phyloP scores from a whole-genome alignment of 495 filamentous ascomycete genomes.

The Xanthoparmelia taractica region DNA sequence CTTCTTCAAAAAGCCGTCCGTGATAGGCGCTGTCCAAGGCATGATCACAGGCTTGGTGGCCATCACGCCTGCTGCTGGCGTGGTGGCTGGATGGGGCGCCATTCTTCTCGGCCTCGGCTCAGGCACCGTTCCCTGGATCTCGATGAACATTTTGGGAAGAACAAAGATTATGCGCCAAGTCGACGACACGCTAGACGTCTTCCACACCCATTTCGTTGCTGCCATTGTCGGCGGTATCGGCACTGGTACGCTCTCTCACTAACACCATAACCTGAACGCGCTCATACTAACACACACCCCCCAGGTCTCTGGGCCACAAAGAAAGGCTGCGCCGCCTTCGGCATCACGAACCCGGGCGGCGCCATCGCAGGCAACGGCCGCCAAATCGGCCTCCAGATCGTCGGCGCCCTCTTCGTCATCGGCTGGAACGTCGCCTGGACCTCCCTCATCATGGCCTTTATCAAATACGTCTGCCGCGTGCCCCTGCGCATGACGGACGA shows the following conservation, averaged over 20 bases:
- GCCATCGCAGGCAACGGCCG: constrained; percentile 46
- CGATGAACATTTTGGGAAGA: constrained; percentile 46
- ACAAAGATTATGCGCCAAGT: constrained; percentile 39
- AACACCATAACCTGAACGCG: neutral
- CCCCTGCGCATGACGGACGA: constrained; percentile 43
- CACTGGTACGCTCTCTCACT: constrained; percentile 30
- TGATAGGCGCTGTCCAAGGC: constrained; percentile 46
- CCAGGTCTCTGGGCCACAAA: constrained; percentile 41
- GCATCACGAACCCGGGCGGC: constrained; percentile 42
- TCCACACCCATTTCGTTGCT: constrained; percentile 49
- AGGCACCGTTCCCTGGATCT: constrained; percentile 46
- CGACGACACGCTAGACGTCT: constrained; percentile 46
- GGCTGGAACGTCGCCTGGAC: constrained; percentile 51
- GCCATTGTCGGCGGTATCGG: constrained; percentile 45
- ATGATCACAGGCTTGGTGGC: constrained; percentile 50
- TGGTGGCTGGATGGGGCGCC: constrained; percentile 51
- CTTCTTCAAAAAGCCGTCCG: constrained; percentile 45
- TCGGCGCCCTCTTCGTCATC: constrained; percentile 48
- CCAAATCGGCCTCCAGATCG: constrained; percentile 48
- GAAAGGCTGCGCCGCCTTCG: constrained; percentile 45
- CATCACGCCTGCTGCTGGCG: constrained; percentile 50
- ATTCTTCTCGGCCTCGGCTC: constrained; percentile 44
- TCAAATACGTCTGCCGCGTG: constrained; percentile 48
- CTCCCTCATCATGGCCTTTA: constrained; percentile 45
- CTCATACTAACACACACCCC: neutral